phyloP scores from a whole-genome alignment of 768 basidiomycete species.

The Trametes cinnabarina region DNA sequence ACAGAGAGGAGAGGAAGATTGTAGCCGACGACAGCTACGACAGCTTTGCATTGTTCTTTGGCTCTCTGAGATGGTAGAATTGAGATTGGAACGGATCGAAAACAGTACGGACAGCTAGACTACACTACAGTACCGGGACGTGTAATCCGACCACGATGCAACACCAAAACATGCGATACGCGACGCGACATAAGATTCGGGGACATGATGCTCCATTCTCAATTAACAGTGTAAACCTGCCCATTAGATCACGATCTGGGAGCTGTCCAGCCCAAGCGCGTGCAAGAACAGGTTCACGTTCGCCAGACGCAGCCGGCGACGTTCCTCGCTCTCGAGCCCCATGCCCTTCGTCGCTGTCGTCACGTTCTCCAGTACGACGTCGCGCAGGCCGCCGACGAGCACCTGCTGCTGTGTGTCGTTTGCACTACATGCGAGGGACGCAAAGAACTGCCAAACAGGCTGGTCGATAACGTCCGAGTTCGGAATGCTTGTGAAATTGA shows the following conservation, averaged over 20 bases:
- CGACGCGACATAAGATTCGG: not conserved
- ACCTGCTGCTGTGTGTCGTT: slow-evolving; percentile 84
- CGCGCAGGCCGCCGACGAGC: slow-evolving; percentile 81
- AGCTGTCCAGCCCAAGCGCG: slow-evolving; percentile 70
- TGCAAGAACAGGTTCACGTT: slow-evolving; percentile 93
- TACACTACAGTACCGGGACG: slow-evolving; percentile 10
- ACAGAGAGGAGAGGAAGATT: not conserved
- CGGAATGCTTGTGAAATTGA: slow-evolving; percentile 36
- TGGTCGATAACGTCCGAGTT: slow-evolving; percentile 72
- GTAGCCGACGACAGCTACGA: slow-evolving; percentile 4
- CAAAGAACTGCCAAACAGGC: slow-evolving; percentile 94
- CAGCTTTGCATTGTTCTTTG: slow-evolving; percentile 9
- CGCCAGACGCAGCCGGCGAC: slow-evolving; percentile 71
- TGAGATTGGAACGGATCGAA: not conserved
- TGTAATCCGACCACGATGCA: slow-evolving; percentile 11
- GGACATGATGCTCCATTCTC: not conserved
- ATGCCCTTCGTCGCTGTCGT: slow-evolving; percentile 74
- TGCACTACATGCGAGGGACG: slow-evolving; percentile 83
- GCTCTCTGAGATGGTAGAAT: not conserved
- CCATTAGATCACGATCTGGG: slow-evolving; percentile 57
- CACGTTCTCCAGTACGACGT: slow-evolving; percentile 92
- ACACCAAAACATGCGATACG: not conserved
- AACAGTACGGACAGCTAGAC: slow-evolving; percentile 7
- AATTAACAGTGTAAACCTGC: not conserved
- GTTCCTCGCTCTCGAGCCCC: slow-evolving; percentile 68